These are phyloP conservation scores for Rhodotorula sp. DNA, from an alignment of 1,284 basidiomycete genomes.

Conservation along the genomic window DNA sequence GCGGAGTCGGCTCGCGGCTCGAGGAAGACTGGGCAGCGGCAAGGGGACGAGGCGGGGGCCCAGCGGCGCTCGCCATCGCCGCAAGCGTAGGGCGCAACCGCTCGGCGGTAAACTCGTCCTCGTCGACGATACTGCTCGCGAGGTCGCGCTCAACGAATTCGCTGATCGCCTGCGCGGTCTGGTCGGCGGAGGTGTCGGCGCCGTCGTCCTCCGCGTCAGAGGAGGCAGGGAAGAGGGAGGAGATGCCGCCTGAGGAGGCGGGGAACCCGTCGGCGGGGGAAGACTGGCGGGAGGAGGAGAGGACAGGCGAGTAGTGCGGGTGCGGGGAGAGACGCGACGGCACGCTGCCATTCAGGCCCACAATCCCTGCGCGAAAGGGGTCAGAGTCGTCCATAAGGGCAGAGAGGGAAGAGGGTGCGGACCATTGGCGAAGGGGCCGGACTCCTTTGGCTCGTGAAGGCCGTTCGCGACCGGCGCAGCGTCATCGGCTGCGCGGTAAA, in stretches of 20 bases:
- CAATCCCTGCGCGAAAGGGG: too few species aligned
- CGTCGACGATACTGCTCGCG: conserved; percentile 17
- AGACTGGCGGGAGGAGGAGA: background rate
- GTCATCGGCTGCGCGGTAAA: background rate
- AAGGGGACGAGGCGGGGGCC: background rate
- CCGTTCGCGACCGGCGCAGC: background rate
- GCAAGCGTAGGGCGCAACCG: background rate
- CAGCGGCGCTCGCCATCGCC: background rate
- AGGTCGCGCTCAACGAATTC: conserved; percentile 22
- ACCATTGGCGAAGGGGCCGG: too few species aligned
- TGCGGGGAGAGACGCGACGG: background rate
- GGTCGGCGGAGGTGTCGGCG: conserved; percentile 1
- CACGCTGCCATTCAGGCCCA: background rate
- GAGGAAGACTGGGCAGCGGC: too few species aligned
- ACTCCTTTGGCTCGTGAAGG: too few species aligned
- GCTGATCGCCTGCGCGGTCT: conserved; percentile 10
- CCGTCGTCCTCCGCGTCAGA: background rate
- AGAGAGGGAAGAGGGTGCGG: too few species aligned
- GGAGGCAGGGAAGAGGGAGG: conserved; percentile 5
- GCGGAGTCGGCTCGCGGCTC: too few species aligned
- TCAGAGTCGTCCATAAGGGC: too few species aligned
- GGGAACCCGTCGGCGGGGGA: background rate
- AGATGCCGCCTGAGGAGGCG: conserved; percentile 1
- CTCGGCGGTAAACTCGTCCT: conserved; percentile 9
- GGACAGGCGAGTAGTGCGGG: background rate